Base-by-base conservation (phyloP, 2,329 filamentous ascomycete species). In the Diplodia intermedia region DNA sequence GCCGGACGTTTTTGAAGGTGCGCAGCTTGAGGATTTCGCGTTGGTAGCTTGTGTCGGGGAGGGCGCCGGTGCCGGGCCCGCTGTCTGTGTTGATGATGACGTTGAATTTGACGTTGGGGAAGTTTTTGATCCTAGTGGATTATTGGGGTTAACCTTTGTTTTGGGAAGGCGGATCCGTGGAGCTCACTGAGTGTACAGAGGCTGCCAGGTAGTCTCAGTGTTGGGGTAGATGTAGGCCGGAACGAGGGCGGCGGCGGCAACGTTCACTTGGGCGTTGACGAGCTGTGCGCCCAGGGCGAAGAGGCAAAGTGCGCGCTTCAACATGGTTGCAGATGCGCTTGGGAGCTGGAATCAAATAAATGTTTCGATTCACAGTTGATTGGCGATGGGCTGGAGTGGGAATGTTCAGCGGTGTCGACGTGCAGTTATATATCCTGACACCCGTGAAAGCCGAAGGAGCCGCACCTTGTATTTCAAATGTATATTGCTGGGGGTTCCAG, bases 1-100 rank as follows among this genome's bases (percentile, higher is more conserved):
- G 71, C 0, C 80, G 81, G 14, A 83, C 83, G 56, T 84, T 81
- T 73, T 89, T 81, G 72, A 83, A 78, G 18, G 81, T 86, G 72
- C 85, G 83, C 70, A 89, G 84, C 14, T 47, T 54, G n/a, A 18
- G 50, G 12, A 63, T 52, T 9, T 63, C 60, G 29, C 60, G 60
- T 29, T 36, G 31, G 47, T 63, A 63, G 31, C 38, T 29, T 5
- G 29, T 4, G 12, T 23, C 31, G n/a, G 60, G 60, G 2, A 26
- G n/a, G 11, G 43, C 12, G 47, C 5, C 18, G n/a, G 47, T 9
- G n/a, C 47, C 60, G 12, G 60, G 60, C 2, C 60, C 60, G 29
- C 43, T 52, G n/a, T 38, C 15, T 4, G 60, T 31, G 31, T 63
- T 63, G 60, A 63, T 26, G n/a, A 63, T 63, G 60, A 63, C 20